Conservation (phyloP, 306 rosid species). For the Alnus glutinosa region DNA sequence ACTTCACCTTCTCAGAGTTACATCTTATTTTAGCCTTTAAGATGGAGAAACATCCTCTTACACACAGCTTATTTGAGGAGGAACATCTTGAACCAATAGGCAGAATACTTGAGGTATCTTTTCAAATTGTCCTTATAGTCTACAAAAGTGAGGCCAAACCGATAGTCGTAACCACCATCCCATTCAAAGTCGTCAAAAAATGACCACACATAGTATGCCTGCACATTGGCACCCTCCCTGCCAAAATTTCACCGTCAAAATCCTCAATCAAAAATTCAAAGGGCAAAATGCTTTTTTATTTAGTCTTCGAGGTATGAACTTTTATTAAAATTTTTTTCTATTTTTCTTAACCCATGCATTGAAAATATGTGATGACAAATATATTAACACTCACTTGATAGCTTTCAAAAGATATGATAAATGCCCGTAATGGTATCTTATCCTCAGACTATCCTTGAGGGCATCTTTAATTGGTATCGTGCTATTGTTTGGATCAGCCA, state of each 20-base stretch:
- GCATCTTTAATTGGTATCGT: constrained; percentile 38
- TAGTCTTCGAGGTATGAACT: too few species aligned
- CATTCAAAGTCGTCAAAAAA: constrained; percentile 35
- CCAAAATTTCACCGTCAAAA: not conserved
- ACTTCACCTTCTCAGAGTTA: too few species aligned
- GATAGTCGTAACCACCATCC: constrained; percentile 25
- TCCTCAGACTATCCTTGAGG: constrained; percentile 42
- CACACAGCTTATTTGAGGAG: not conserved
- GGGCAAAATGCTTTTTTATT: too few species aligned
- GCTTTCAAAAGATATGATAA: constrained; percentile 42
- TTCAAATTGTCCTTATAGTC: constrained; percentile 22
- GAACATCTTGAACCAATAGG: constrained; percentile 27
- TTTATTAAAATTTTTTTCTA: too few species aligned
- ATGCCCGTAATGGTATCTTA: constrained; percentile 45
- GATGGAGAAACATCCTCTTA: too few species aligned
- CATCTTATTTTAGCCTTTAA: too few species aligned
- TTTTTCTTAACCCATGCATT: too few species aligned
- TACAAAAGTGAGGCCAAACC: constrained; percentile 29
- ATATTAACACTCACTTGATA: constrained; percentile 44
- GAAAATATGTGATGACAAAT: too few species aligned
- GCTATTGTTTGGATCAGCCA: constrained; percentile 39
- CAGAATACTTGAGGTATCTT: constrained; percentile 32
- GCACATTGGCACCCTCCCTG: constrained; percentile 33
- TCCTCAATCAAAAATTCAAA: not conserved
- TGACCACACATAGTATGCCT: constrained; percentile 32